A percentile compares a stretch with the other conserved stretches of the same genome.
Conservation (phyloP, 164 flowering plant species). For the Litsea cubeba region DNA sequence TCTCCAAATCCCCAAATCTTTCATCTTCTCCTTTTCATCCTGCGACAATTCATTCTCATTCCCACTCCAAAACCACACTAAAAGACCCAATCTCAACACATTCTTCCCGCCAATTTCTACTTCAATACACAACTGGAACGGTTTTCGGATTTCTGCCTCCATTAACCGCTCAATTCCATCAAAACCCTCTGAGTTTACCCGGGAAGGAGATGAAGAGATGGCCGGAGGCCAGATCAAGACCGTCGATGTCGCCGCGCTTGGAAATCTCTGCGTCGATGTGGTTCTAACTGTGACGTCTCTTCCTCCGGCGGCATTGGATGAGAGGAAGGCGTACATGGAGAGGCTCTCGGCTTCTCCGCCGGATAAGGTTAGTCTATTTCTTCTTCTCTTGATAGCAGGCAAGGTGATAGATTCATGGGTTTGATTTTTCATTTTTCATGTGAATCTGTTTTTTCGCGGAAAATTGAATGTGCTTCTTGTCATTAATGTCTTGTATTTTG, state of each 20-base stretch:
- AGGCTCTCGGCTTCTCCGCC: conserved; percentile 65
- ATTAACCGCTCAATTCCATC: conserved; percentile 1
- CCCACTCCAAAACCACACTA: conserved; percentile 1
- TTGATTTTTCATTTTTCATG: no score
- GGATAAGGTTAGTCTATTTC: conserved; percentile 37
- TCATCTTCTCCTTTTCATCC: conserved; percentile 1
- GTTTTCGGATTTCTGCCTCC: conserved; percentile 21
- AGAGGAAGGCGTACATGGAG: conserved; percentile 71
- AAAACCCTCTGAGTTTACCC: conserved; percentile 1
- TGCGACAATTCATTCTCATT: background rate
- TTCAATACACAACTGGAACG: conserved; percentile 21
- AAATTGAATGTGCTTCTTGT: no score
- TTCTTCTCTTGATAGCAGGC: background rate
- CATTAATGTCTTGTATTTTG: no score
- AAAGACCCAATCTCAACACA: conserved; percentile 18
- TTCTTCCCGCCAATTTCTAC: conserved; percentile 13
- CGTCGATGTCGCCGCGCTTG: conserved; percentile 70
- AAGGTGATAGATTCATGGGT: no score
- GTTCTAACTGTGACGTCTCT: conserved; percentile 74
- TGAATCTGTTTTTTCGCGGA: no score
- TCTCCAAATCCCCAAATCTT: conserved; percentile 19
- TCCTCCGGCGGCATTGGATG: conserved; percentile 55
- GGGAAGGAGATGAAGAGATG: conserved; percentile 13
- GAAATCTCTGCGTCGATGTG: conserved; percentile 88
- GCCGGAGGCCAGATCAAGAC: conserved; percentile 25